Evolutionary conservation across 2,329 filamentous ascomycete genomes (phyloP).

Genomic region (Epichloe gansuensis): DNA sequence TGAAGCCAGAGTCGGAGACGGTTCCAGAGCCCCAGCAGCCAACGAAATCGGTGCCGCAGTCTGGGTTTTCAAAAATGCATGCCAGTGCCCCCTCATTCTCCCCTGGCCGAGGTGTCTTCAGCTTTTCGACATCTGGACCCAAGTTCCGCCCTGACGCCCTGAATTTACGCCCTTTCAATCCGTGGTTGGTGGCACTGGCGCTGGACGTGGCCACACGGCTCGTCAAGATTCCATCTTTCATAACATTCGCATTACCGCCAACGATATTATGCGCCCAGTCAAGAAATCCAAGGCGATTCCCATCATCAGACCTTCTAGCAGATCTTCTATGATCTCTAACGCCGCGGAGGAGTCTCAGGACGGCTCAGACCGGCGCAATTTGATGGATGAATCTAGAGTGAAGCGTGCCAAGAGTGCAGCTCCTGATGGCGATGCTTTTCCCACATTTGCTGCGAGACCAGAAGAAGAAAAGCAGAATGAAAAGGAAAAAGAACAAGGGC

Average conservation of each 20-base stretch:
- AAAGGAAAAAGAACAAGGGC: slow-evolving; percentile 7
- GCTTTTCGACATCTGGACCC: slow-evolving; percentile 52
- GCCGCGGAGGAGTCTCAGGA: slow-evolving; percentile 14
- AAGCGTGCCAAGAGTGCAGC: slow-evolving; percentile 61
- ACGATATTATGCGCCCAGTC: slow-evolving; percentile 50
- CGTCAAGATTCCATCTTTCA: slow-evolving; percentile 51
- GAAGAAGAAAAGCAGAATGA: slow-evolving; percentile 8
- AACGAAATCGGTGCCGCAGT: slow-evolving; percentile 17
- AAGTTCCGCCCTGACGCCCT: slow-evolving; percentile 65
- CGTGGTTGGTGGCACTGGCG: slow-evolving; percentile 31
- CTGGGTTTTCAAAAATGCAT: slow-evolving; percentile 45
- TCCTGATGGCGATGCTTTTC: slow-evolving; percentile 59
- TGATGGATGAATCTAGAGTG: slow-evolving; percentile 52
- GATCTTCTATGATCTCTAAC: slow-evolving; percentile 26
- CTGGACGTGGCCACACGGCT: slow-evolving; percentile 32
- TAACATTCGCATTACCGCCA: slow-evolving; percentile 50
- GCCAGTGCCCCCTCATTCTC: slow-evolving; percentile 59
- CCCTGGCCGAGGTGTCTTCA: slow-evolving; percentile 53
- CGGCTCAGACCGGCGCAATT: slow-evolving; percentile 39
- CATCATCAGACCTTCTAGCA: slow-evolving; percentile 56
- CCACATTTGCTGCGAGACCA: slow-evolving; percentile 55
- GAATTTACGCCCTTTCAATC: slow-evolving; percentile 55
- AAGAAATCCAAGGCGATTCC: slow-evolving; percentile 77
- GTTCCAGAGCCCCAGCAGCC: slow-evolving; percentile 9
- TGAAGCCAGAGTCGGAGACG: background rate